Evolutionary conservation across 257 asterid genomes (phyloP).

Genomic region (Anisodus tanguticus): DNA sequence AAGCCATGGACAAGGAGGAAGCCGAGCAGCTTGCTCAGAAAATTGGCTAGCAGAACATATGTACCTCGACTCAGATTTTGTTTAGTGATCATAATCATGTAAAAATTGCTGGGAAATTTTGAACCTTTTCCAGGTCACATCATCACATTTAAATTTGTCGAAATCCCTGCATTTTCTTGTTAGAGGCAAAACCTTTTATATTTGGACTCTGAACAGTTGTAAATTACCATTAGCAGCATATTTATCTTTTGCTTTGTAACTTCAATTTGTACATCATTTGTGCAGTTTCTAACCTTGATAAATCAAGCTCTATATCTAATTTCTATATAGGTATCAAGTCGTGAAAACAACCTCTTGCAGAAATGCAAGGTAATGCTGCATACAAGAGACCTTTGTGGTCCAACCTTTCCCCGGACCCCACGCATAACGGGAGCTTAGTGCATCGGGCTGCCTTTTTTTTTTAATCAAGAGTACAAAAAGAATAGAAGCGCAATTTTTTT

Average conservation of each 20-base stretch:
- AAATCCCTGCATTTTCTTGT: slow-evolving; percentile 30
- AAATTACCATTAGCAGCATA: slow-evolving; percentile 12
- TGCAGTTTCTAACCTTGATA: slow-evolving; percentile 15
- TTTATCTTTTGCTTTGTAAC: slow-evolving; percentile 4
- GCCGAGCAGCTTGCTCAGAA: slow-evolving; percentile 40
- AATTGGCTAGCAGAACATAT: slow-evolving; percentile 27
- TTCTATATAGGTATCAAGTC: background rate
- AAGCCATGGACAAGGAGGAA: slow-evolving; percentile 77
- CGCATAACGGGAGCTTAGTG: no score
- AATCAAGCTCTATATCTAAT: background rate
- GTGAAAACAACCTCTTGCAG: no score
- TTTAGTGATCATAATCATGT: slow-evolving; percentile 11
- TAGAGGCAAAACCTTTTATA: background rate
- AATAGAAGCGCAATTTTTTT: background rate
- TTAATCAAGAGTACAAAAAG: background rate
- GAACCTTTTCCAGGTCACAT: slow-evolving; percentile 31
- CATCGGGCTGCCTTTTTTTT: no score
- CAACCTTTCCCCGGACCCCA: no score
- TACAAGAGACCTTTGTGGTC: no score
- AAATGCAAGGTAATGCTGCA: no score
- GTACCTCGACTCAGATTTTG: background rate
- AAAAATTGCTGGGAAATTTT: slow-evolving; percentile 35
- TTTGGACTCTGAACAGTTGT: slow-evolving; percentile 28
- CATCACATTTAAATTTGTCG: slow-evolving; percentile 35
- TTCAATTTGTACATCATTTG: background rate